Evolutionary conservation across 108 stramenopile genomes (phyloP).

Genomic region (Mediolabrus comicus): DNA sequence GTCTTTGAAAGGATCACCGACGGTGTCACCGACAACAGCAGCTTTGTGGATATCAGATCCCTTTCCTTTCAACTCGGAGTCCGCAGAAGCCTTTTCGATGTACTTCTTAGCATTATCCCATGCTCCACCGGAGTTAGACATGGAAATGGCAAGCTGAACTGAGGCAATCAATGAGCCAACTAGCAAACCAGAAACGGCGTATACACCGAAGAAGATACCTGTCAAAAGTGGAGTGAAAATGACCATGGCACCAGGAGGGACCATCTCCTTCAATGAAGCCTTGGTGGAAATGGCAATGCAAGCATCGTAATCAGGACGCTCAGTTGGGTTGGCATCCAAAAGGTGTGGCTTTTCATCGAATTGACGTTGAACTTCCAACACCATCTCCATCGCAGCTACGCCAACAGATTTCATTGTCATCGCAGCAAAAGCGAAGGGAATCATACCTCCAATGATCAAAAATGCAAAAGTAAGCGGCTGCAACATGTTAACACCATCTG

Average conservation of each 20-base stretch:
- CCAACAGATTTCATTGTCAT: constrained; percentile 99
- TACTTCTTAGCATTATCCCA: constrained; percentile 99
- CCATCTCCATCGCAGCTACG: constrained; percentile 97
- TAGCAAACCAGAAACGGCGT: constrained; percentile 94
- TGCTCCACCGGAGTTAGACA: constrained; percentile 98
- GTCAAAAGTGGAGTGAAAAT: constrained; percentile 97
- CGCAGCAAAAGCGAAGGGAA: constrained; percentile 98
- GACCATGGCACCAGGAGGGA: constrained; percentile 95
- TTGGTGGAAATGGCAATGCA: constrained; percentile 97
- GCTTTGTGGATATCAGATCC: constrained; percentile 93
- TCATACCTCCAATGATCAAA: constrained; percentile 96
- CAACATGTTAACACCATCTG: constrained; percentile 89
- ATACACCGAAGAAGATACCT: constrained; percentile 95
- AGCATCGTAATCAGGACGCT: constrained; percentile 91
- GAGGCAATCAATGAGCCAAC: constrained; percentile 91
- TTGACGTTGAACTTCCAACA: constrained; percentile 97
- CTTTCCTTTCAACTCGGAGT: constrained; percentile 90
- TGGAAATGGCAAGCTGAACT: constrained; percentile 95
- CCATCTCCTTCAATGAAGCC: constrained; percentile 94
- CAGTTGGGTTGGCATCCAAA: constrained; percentile 89
- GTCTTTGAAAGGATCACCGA: constrained; percentile 99
- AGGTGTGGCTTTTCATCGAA: constrained; percentile 94
- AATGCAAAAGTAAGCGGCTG: constrained; percentile 95
- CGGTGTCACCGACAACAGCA: constrained; percentile 95
- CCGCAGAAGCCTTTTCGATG: constrained; percentile 89